A percentile compares a stretch with the other conserved stretches of the same genome.
Evolutionary conservation across 164 flowering plant genomes (phyloP).

Genomic region (Aristolochia contorta): DNA sequence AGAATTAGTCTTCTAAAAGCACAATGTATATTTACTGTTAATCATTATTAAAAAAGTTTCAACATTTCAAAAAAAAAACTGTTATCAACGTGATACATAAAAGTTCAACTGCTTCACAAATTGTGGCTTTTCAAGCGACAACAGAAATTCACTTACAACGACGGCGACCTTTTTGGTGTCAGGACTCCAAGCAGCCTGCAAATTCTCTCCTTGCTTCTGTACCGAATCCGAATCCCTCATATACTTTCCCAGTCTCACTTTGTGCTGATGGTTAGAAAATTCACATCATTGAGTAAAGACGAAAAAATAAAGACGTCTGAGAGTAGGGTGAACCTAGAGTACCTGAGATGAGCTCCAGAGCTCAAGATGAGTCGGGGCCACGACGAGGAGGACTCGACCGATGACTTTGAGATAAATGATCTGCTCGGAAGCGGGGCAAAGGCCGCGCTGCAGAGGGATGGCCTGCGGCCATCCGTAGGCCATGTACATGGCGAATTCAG

Average conservation of each 20-base stretch:
- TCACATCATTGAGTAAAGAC: neutral
- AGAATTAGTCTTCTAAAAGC: no score
- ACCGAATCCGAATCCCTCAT: slow-evolving; percentile 66
- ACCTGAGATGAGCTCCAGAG: slow-evolving; percentile 98
- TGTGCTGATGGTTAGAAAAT: slow-evolving; percentile 43
- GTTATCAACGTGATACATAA: neutral
- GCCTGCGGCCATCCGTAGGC: slow-evolving; percentile 99
- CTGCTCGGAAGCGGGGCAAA: slow-evolving; percentile 47
- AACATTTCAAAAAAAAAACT: no score
- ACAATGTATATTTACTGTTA: no score
- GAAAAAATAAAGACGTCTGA: neutral
- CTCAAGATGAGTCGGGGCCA: slow-evolving; percentile 79
- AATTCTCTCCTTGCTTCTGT: slow-evolving; percentile 78
- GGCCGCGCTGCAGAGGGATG: slow-evolving; percentile 62
- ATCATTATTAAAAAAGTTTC: no score
- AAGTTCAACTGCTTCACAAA: neutral
- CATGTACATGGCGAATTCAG: slow-evolving; percentile 59
- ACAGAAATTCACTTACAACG: slow-evolving; percentile 41
- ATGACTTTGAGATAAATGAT: slow-evolving; percentile 65
- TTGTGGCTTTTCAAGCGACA: neutral
- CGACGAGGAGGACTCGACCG: slow-evolving; percentile 65
- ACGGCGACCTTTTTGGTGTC: slow-evolving; percentile 75
- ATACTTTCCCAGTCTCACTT: slow-evolving; percentile 83
- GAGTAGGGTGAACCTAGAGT: neutral
- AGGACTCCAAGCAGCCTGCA: slow-evolving; percentile 86